These are phyloP conservation scores for Linaria vulgaris DNA, from an alignment of 257 asterid genomes.

Conservation along the genomic window DNA sequence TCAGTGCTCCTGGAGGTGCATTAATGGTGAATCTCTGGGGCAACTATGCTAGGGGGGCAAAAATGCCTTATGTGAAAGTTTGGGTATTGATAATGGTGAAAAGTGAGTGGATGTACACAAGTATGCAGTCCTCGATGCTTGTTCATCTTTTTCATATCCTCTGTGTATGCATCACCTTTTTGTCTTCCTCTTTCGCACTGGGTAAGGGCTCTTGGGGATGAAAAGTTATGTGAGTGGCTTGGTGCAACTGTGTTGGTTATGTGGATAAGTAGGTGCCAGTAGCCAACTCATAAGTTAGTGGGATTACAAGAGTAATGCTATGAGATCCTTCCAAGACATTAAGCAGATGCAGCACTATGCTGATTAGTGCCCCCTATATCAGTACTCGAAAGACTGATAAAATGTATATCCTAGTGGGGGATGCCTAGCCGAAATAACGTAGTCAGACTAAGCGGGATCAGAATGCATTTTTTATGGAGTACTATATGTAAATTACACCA, in stretches of 20 bases:
- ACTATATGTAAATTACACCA: not conserved
- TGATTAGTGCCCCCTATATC: conserved; percentile 4
- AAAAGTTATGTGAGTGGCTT: conserved; percentile 1
- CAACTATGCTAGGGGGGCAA: not conserved
- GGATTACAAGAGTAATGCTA: conserved; percentile 5
- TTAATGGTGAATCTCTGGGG: not conserved
- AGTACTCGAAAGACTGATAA: no score
- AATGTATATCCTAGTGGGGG: no score
- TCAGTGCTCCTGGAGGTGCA: not conserved
- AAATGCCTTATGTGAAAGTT: not conserved
- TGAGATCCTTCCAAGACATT: conserved; percentile 10
- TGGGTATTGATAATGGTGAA: not conserved
- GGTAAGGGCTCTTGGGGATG: not conserved
- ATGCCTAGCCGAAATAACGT: not conserved
- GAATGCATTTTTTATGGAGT: conserved; percentile 11
- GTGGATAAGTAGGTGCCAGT: not conserved
- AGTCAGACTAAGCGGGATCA: not conserved
- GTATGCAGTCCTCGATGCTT: not conserved
- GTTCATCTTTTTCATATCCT: not conserved
- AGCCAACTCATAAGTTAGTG: not conserved
- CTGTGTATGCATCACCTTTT: not conserved
- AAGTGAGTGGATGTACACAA: not conserved
- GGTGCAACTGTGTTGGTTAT: not conserved
- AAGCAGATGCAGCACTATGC: conserved; percentile 7
- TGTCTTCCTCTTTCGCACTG: not conserved